phyloP scores from a whole-genome alignment of 1,284 basidiomycete genomes.

The Ganoderma meredithae region DNA sequence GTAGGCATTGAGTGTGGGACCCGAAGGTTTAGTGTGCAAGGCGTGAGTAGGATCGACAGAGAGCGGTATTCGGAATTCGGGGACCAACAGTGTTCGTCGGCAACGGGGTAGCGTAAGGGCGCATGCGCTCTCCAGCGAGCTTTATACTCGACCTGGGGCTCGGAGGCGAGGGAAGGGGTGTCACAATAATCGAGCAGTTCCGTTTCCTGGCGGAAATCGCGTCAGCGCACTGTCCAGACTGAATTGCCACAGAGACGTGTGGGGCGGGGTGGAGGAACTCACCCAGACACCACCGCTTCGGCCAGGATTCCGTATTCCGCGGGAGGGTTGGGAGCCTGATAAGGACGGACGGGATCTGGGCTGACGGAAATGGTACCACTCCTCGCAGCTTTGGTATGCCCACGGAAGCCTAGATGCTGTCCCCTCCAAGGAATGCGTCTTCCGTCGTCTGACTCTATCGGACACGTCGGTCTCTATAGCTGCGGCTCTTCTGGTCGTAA shows the following conservation, averaged over 20 bases:
- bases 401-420: constrained; percentile 6
- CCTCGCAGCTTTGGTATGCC: neutral
- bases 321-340: neutral
- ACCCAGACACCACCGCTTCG: constrained; percentile 20
- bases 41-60: constrained; percentile 7
- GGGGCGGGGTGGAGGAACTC: constrained; percentile 20
- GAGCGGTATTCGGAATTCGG: neutral
- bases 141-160: constrained; percentile 22
- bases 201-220: constrained; percentile 33
- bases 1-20: constrained; percentile 43
- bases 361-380: constrained; percentile 16
- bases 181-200: constrained; percentile 3
- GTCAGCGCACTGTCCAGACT: constrained; percentile 28
- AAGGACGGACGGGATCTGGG: constrained; percentile 16
- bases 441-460: constrained; percentile 8
- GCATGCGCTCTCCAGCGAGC: constrained; percentile 1
- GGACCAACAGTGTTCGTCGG: constrained; percentile 8
- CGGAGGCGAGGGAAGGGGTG: constrained; percentile 15
- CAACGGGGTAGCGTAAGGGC: constrained; percentile 7
- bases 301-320: constrained; percentile 4
- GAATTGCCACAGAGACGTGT: constrained; percentile 12
- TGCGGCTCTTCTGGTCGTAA: neutral
- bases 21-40: neutral
- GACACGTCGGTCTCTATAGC: constrained; percentile 6
- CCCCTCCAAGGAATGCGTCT: constrained; percentile 19